These are phyloP conservation scores for Suillus paluster DNA, from an alignment of 768 basidiomycete species.

Conservation along the genomic window DNA sequence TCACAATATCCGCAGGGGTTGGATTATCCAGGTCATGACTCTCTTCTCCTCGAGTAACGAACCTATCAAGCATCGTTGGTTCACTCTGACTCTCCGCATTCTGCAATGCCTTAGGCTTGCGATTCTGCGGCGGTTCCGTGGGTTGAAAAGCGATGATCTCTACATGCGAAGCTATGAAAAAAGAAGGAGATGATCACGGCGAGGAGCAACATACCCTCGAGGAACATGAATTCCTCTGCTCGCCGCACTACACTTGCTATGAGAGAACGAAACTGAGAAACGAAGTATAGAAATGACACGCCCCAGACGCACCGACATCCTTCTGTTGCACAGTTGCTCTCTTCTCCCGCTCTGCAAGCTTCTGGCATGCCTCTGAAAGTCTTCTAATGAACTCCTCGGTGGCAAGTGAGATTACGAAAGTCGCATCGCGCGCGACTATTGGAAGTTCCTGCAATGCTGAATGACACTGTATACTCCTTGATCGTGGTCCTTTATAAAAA, in stretches of 20 bases:
- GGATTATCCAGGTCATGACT: constrained; percentile 25
- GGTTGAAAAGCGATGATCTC: constrained; percentile 63
- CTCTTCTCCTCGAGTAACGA: constrained; percentile 39
- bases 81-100: constrained; percentile 26
- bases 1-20: constrained; percentile 41
- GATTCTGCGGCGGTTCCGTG: constrained; percentile 47
- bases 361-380: constrained; percentile 72
- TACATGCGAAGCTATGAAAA: constrained; percentile 24
- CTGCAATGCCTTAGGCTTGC: constrained; percentile 41
- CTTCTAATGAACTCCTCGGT: constrained; percentile 89
- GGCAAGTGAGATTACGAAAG: constrained; percentile 78
- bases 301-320: constrained; percentile 67
- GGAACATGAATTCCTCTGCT: constrained; percentile 77
- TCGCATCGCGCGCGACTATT: constrained; percentile 76
- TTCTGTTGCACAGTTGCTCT: constrained; percentile 76
- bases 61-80: constrained; percentile 54
- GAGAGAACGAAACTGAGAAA: constrained; percentile 7
- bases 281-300: neutral
- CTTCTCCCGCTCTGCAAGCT: constrained; percentile 70
- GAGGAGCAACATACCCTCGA: constrained; percentile 58
- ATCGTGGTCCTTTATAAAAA: constrained; percentile 57
- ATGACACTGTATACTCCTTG: constrained; percentile 77
- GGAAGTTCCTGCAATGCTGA: constrained; percentile 63
- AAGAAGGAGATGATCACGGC: constrained; percentile 3
- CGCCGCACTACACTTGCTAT: constrained; percentile 65